Base-by-base conservation (phyloP, 257 asterid genomes). In the Nicotiana attenuata region DNA sequence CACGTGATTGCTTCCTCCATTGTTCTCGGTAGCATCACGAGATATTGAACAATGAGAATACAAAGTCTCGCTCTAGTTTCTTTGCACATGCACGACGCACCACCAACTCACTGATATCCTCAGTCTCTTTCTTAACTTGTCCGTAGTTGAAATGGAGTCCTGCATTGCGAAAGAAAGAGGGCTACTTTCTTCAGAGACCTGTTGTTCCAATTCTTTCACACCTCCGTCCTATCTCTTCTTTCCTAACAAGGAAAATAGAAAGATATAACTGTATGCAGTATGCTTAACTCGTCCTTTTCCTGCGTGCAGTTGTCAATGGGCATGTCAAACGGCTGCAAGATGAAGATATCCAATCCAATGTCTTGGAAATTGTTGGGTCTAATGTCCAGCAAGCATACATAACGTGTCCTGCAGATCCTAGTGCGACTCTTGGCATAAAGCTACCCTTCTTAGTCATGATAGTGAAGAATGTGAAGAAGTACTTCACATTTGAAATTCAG, bases 361-460 rank as follows among this genome's bases (percentile, higher is more conserved):
- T 92, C 76, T 93, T 96, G 2, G 98, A 94, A 82, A 83, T 96
- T 78, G 89, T 88, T 85, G 99, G 98, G 75, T 89, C 97, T 7
- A 94, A 92, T 84, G 92, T 94, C 83, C 98, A 94, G 86, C 90
- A 98, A 50, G 87, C 97, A 3, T 96, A 84, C 80, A 94, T 96
- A 65, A 96, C 98, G 28, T 94, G 98, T 77, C 99, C 97, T n/a
- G 97, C 99, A 24, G 98, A 96, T 85, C 98, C 98, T 77, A 83
- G 92, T 71, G 97, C 99, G 53, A 96, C 97, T 7, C 97, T 94
- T 82, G 99, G 99, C 55, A 96, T 96, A 90, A 94, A 96, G 94
- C 93, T 96, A 55, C 95, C 99, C 3, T 94, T 92, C 91, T 84
- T 96, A 57, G 99, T 94, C 85, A 85, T 94, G 94, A 92, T 96